Conservation (phyloP, 768 basidiomycete genomes). For the Nevesoporus exiguus region DNA sequence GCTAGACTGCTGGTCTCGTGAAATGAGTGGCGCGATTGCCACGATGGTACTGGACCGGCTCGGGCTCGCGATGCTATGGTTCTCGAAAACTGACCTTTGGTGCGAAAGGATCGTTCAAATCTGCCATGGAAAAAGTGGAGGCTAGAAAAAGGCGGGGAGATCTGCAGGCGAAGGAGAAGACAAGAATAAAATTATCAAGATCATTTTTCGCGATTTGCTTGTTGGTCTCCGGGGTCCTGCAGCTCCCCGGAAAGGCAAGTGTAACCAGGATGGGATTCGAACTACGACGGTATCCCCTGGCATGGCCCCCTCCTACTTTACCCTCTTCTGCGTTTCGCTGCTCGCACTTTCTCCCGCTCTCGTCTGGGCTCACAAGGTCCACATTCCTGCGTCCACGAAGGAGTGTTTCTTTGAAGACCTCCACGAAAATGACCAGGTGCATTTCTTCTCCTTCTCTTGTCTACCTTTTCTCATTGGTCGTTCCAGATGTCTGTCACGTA, state of each 20-base stretch:
- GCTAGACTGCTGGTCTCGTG: conserved; percentile 20
- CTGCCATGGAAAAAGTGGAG: conserved; percentile 46
- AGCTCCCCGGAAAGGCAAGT: conserved; percentile 1
- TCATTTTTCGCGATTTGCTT: conserved; percentile 17
- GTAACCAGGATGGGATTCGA: too few relatives aligned
- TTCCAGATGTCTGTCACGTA: conserved; percentile 97
- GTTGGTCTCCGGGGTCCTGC: conserved; percentile 28
- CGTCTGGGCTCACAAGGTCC: conserved; percentile 64
- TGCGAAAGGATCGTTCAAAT: conserved; percentile 59
- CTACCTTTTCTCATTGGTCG: not conserved
- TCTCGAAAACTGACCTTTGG: conserved; percentile 55
- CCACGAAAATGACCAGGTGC: conserved; percentile 84
- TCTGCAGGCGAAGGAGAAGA: conserved; percentile 17
- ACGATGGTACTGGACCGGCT: conserved; percentile 17
- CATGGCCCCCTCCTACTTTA: conserved; percentile 21
- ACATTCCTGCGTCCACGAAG: conserved; percentile 73
- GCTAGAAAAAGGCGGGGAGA: conserved; percentile 3
- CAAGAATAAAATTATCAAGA: conserved; percentile 24
- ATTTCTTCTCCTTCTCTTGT: not conserved
- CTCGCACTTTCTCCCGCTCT: conserved; percentile 33
- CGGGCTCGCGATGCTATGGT: not conserved
- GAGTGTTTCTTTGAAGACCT: conserved; percentile 98
- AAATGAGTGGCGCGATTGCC: conserved; percentile 28
- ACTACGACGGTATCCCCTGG: too few relatives aligned
- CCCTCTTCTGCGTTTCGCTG: conserved; percentile 41